These are phyloP conservation scores for Backusella tuberculispora DNA, from an alignment of 192 early-diverging fungal species.

Conservation along the genomic window DNA sequence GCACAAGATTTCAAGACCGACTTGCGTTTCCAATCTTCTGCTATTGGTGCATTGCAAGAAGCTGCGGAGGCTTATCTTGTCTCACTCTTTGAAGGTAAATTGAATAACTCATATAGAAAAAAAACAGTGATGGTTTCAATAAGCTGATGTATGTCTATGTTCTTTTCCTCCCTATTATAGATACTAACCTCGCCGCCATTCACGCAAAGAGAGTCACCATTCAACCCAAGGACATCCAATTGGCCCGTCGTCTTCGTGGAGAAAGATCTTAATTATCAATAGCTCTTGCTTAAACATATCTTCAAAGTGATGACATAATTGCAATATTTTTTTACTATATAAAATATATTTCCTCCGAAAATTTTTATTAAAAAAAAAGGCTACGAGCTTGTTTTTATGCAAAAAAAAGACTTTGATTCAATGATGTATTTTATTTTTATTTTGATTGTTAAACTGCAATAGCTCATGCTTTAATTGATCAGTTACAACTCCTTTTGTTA, in stretches of 20 bases:
- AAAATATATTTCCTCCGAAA: constrained; percentile 12
- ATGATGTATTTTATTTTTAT: too few relatives aligned
- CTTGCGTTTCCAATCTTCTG: constrained; percentile 98
- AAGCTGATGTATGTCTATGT: background rate
- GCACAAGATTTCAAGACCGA: constrained; percentile 99
- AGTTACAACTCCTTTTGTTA: background rate
- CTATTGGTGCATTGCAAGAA: constrained; percentile 99
- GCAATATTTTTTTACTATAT: background rate
- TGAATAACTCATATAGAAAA: background rate
- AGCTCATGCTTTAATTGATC: constrained; percentile 10
- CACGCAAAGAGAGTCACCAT: constrained; percentile 99
- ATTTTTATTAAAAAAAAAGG: background rate
- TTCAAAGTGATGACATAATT: background rate
- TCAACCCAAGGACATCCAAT: constrained; percentile 99
- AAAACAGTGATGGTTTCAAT: background rate
- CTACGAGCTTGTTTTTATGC: constrained; percentile 8
- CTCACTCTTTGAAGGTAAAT: constrained; percentile 53
- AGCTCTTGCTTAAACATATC: background rate
- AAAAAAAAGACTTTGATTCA: background rate
- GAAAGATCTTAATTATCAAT: constrained; percentile 71
- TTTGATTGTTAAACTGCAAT: background rate
- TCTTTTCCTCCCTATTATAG: constrained; percentile 63
- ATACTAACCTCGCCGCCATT: constrained; percentile 97
- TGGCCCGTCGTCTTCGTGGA: constrained; percentile 94
- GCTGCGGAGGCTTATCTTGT: constrained; percentile 95